Base-by-base conservation (phyloP, 768 basidiomycete species). In the Scleroderma bovista region DNA sequence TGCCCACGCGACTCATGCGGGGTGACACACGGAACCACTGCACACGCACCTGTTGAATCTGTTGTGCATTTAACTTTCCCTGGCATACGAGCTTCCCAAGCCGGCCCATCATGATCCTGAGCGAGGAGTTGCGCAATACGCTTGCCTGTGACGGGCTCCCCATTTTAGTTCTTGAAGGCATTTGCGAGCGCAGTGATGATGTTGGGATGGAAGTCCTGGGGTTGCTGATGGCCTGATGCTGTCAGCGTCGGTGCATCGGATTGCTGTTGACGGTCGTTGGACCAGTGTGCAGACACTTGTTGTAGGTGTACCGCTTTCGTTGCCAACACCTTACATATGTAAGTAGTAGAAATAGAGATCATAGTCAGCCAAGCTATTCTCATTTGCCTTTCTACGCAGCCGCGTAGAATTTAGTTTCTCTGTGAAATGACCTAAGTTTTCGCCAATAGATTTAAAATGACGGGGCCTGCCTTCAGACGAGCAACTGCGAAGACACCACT, bases 71-170 rank as follows among this genome's bases (percentile, higher is more conserved):
- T 15, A 89, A n/a, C n/a, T n/a, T n/a, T n/a, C n/a, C 87, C 54
- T 87, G 83, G 59, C 84, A 82, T n/a, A 83, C 83, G n/a, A 88
- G 75, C 50, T n/a, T n/a, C 24, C 71, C 70, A 13, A 79, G 68
- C n/a, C n/a, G n/a, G n/a, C n/a, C n/a, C n/a, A n/a, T 88, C n/a
- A n/a, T n/a, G n/a, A 63, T 87, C 88, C 47, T 78, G 72, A 3
- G 81, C 68, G 39, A 87, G 76, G 13, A 86, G 72, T 51, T 79
- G 76, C 0, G 85, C 82, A 55, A 87, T 78, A 51, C 75, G 75
- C 56, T 86, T 83, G 48, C 78, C 75, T 8, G 80, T 71, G 48
- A 83, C 69, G n/a, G n/a, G 66, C 40, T 84, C 84, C 38, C 85
- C 86, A 3, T 77, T 82, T 53, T 83, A 80, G 31, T 60, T 69